These are phyloP conservation scores for Cryptococcus sp. DNA, from an alignment of 1,284 basidiomycete genomes.

Conservation along the genomic window DNA sequence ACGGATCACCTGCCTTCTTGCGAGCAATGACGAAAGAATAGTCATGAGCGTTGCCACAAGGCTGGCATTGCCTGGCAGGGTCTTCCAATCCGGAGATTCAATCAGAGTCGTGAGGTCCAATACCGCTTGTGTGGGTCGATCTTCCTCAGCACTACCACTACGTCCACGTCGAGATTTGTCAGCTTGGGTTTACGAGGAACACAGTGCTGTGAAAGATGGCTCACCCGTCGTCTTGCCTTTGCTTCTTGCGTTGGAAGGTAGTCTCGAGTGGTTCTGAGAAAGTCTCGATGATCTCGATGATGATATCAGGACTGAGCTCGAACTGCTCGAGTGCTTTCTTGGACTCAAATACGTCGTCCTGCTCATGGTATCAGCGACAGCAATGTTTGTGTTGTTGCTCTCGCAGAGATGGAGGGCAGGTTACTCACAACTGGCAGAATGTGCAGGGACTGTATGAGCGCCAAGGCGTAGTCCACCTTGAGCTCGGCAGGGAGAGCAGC, in stretches of 20 bases:
- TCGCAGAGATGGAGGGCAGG: neutral
- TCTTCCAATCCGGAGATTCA: conserved; percentile 68
- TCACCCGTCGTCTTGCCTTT: conserved; percentile 31
- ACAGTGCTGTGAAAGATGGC: neutral
- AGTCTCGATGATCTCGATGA: conserved; percentile 30
- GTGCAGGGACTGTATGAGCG: conserved; percentile 37
- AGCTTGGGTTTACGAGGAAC: no score
- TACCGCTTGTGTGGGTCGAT: conserved; percentile 31
- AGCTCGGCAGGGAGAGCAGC: conserved; percentile 25
- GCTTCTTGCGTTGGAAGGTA: conserved; percentile 33
- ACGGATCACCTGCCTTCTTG: conserved; percentile 53
- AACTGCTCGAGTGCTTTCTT: conserved; percentile 32
- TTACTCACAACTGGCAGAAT: conserved; percentile 23
- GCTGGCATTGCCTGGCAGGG: conserved; percentile 68
- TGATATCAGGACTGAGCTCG: conserved; percentile 23
- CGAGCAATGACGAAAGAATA: conserved; percentile 68
- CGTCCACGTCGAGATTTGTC: no score
- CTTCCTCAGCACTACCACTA: conserved; percentile 10
- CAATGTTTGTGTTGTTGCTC: neutral
- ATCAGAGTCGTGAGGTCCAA: conserved; percentile 67
- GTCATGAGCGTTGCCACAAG: conserved; percentile 75
- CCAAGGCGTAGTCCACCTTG: conserved; percentile 34
- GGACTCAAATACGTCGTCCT: conserved; percentile 34
- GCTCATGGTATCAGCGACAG: neutral
- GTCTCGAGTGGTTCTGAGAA: conserved; percentile 38